Evolutionary conservation across 1,139 yeast species (phyloP).

Genomic region (Candida frijolesensis): DNA sequence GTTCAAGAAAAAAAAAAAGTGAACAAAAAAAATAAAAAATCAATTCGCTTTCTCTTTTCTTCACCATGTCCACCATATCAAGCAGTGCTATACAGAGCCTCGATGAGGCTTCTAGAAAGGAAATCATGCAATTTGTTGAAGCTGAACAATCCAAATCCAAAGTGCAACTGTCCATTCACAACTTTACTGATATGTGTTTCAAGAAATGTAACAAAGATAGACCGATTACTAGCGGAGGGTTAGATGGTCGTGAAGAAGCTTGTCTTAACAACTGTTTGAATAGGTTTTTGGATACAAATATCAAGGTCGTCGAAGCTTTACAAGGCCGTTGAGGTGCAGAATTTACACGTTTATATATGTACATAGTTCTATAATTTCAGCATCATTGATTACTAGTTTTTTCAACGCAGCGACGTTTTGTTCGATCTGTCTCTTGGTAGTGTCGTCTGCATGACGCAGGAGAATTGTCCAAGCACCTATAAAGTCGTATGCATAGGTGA

Average conservation of each 20-base stretch:
- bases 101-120: constrained; percentile 73
- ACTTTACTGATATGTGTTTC: constrained; percentile 88
- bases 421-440: constrained; percentile 2
- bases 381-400: constrained; percentile 5
- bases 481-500: constrained; percentile 37
- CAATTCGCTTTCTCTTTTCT: background rate
- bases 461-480: constrained; percentile 33
- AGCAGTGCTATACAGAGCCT: constrained; percentile 62
- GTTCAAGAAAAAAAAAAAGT: constrained; percentile 1
- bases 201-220: constrained; percentile 69
- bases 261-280: constrained; percentile 83
- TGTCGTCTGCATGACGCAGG: constrained; percentile 7
- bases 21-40: background rate
- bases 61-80: constrained; percentile 58
- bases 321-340: constrained; percentile 30
- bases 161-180: constrained; percentile 83
- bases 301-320: constrained; percentile 69
- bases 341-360: constrained; percentile 8
- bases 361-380: constrained; percentile 11
- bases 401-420: constrained; percentile 11
- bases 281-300: constrained; percentile 84
- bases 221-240: constrained; percentile 51
- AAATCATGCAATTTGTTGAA: constrained; percentile 75
- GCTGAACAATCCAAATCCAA: constrained; percentile 85
- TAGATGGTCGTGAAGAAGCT: constrained; percentile 62